Conservation (phyloP, 2,329 filamentous ascomycete species). For the Zymoseptoria passerinii region DNA sequence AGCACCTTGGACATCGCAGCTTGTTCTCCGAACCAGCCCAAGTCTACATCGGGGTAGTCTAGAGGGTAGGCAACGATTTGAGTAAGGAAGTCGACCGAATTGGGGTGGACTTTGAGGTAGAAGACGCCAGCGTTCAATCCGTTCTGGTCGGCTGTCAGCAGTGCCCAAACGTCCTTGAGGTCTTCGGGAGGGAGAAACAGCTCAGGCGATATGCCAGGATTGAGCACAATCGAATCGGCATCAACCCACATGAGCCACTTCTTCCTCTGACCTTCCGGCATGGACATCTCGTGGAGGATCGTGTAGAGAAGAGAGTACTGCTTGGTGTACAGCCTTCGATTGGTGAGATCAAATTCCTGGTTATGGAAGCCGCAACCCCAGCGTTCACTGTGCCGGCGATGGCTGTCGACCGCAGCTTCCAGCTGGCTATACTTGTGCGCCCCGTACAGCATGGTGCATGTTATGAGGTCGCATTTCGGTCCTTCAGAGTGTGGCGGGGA, state of each 20-base stretch:
- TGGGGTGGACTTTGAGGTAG: slow-evolving; percentile 24
- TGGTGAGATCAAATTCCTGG: slow-evolving; percentile 6
- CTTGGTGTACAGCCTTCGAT: slow-evolving; percentile 11
- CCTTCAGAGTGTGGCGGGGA: background rate
- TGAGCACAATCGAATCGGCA: slow-evolving; percentile 24
- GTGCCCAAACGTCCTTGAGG: slow-evolving; percentile 18
- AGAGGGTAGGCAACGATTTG: slow-evolving; percentile 10
- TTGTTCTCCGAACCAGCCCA: background rate
- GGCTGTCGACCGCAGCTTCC: slow-evolving; percentile 2
- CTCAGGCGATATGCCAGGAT: slow-evolving; percentile 24
- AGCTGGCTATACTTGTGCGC: slow-evolving; percentile 3
- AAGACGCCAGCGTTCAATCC: slow-evolving; percentile 27
- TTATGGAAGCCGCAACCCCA: slow-evolving; percentile 6
- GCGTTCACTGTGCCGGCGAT: slow-evolving; percentile 4
- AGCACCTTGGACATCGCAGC: slow-evolving; percentile 7
- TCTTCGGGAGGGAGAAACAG: slow-evolving; percentile 27
- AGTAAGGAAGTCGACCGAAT: slow-evolving; percentile 18
- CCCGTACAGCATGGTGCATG: slow-evolving; percentile 11
- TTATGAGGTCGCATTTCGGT: background rate
- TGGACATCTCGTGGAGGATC: slow-evolving; percentile 24
- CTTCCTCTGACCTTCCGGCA: slow-evolving; percentile 16
- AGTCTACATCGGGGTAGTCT: slow-evolving; percentile 12
- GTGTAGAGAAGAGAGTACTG: slow-evolving; percentile 7
- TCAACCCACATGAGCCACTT: slow-evolving; percentile 30
- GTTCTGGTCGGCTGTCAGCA: slow-evolving; percentile 22